Conservation (phyloP, 257 asterid species). For the Thymus quinquecostatus region DNA sequence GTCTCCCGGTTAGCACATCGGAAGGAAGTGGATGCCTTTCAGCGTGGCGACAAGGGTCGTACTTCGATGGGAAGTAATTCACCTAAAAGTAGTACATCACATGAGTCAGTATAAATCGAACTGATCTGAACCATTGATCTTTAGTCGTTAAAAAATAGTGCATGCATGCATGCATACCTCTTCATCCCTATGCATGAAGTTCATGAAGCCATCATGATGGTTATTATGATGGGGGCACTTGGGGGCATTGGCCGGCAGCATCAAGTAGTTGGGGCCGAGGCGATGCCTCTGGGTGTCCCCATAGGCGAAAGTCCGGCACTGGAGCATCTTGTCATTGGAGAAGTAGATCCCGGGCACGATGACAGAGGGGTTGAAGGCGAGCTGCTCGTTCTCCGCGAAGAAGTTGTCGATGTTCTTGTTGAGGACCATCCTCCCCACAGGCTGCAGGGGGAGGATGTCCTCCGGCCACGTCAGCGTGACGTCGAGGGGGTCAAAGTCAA, state of each 20-base stretch:
- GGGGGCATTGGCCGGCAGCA: constrained; percentile 80
- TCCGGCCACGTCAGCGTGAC: constrained; percentile 98
- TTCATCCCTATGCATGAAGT: constrained; percentile 80
- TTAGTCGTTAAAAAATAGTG: no score
- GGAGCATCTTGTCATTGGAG: constrained; percentile 74
- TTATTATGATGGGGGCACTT: constrained; percentile 69
- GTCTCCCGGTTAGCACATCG: constrained; percentile 54
- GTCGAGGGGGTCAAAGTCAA: constrained; percentile 96
- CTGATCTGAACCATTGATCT: no score
- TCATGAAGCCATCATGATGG: constrained; percentile 77
- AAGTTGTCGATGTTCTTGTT: constrained; percentile 91
- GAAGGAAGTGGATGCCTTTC: constrained; percentile 66
- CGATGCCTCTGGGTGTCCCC: constrained; percentile 84
- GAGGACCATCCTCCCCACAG: constrained; percentile 93
- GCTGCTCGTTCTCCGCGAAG: constrained; percentile 77
- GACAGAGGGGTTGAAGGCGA: constrained; percentile 64
- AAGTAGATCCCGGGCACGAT: constrained; percentile 69
- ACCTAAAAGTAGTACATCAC: constrained; percentile 36
- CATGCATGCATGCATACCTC: constrained; percentile 42
- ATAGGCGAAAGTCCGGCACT: constrained; percentile 64
- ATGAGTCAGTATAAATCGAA: no score
- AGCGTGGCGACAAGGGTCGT: constrained; percentile 64
- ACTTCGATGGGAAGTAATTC: constrained; percentile 81
- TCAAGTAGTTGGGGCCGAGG: constrained; percentile 76
- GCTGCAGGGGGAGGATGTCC: constrained; percentile 90